These are phyloP conservation scores for Coffea eugenioides DNA, from an alignment of 257 asterid species.

Conservation along the genomic window DNA sequence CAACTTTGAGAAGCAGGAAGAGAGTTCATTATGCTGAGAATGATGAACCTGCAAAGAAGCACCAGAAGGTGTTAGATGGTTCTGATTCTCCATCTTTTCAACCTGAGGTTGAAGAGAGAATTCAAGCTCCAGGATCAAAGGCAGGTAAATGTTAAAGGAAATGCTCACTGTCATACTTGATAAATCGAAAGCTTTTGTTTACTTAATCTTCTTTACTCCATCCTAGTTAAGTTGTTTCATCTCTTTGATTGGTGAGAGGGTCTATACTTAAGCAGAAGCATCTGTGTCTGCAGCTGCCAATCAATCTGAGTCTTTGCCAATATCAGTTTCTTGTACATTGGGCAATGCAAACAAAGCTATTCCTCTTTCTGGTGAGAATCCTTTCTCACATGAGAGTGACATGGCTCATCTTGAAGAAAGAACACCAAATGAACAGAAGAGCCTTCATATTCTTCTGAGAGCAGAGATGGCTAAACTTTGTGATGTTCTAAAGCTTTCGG, in stretches of 20 bases:
- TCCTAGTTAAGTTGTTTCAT: no score
- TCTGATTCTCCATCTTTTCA: constrained; percentile 26
- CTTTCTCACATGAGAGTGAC: constrained; percentile 24
- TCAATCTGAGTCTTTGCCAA: constrained; percentile 23
- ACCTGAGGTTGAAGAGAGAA: constrained; percentile 19
- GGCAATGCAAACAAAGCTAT: constrained; percentile 2
- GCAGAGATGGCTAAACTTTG: constrained; percentile 39
- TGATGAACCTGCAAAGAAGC: constrained; percentile 54
- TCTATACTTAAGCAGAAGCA: constrained; percentile 9
- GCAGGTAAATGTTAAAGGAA: constrained; percentile 25
- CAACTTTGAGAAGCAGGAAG: constrained; percentile 64
- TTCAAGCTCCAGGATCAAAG: constrained; percentile 21
- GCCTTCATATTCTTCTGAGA: constrained; percentile 29
- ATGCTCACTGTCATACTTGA: background rate
- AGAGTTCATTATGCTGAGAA: constrained; percentile 53
- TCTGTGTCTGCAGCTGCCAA: constrained; percentile 12
- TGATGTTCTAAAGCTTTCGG: constrained; percentile 51
- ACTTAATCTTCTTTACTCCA: background rate
- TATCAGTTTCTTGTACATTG: constrained; percentile 10
- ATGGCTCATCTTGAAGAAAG: constrained; percentile 28
- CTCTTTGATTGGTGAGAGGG: background rate
- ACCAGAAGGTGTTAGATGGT: constrained; percentile 46
- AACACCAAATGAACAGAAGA: constrained; percentile 39
- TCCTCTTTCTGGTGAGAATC: constrained; percentile 12
- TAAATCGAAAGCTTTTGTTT: background rate